phyloP scores from a whole-genome alignment of 2,329 filamentous ascomycete genomes.

The Chrysoporthe deuterocubensis region DNA sequence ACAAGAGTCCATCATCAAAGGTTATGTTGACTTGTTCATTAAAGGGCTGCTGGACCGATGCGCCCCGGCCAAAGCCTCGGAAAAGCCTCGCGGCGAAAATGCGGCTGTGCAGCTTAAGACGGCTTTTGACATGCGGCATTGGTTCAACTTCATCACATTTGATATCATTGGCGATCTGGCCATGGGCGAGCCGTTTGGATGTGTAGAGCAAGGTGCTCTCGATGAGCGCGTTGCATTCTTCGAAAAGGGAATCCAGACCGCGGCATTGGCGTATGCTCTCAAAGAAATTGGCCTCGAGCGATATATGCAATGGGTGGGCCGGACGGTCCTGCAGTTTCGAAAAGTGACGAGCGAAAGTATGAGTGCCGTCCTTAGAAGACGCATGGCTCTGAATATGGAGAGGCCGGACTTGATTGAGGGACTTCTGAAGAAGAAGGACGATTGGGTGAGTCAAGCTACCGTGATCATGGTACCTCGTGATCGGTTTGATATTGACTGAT shows the following conservation, averaged over 20 bases:
- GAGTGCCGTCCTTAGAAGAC: slow-evolving; percentile 22
- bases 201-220: slow-evolving; percentile 36
- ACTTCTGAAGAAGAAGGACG: slow-evolving; percentile 33
- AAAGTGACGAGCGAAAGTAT: not conserved
- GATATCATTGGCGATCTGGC: slow-evolving; percentile 49
- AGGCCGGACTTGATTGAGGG: slow-evolving; percentile 36
- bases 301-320: slow-evolving; percentile 5
- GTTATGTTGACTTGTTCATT: slow-evolving; percentile 36
- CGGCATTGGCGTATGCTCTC: slow-evolving; percentile 14
- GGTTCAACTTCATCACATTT: slow-evolving; percentile 43
- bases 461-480: not conserved
- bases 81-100: slow-evolving; percentile 13
- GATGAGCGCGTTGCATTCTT: slow-evolving; percentile 37
- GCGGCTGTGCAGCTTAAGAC: not conserved
- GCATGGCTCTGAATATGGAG: slow-evolving; percentile 30
- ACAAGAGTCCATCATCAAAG: slow-evolving; percentile 36
- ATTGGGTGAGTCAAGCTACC: slow-evolving; percentile 17
- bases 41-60: slow-evolving; percentile 18
- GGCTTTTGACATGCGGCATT: slow-evolving; percentile 30
- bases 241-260: slow-evolving; percentile 30
- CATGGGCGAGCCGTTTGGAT: slow-evolving; percentile 49
- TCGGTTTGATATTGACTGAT: not conserved
- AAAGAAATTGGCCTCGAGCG: slow-evolving; percentile 24
- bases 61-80: not conserved
- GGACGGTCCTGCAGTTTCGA: slow-evolving; percentile 3